Evolutionary conservation across 1,284 basidiomycete genomes (phyloP), one percentile per base, ranked within the genome.

Genomic region (Gomphus bonarii): DNA sequence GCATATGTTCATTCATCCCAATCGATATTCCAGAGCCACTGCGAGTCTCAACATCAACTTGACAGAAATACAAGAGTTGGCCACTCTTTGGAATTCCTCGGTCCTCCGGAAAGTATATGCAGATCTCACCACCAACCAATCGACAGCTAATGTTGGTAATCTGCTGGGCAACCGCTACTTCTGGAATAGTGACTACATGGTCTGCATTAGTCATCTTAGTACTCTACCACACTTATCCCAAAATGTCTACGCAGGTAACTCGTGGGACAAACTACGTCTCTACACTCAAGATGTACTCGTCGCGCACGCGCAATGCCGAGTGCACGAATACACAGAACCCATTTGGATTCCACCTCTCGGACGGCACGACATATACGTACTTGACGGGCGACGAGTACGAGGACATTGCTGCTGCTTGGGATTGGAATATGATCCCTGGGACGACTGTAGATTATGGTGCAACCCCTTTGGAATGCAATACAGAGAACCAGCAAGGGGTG

Each of bases 391-490:
- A 77, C 58, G 84, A 87, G 67, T 87, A 87, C 65, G 78, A 81
- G 65, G 82, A 86, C 63, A 82, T 85, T 22, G 71, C 76, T 8
- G 83, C 78, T 1, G 73, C 78, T 1, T 85, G 83, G 84, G 83
- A 88, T 64, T 88, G 84, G 84, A 78, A 84, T 62, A 69, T 85
- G 14, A 79, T 87, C 46, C 84, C 85, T 3, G 84, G 85, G 1
- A 85, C 71, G 18, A 87, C 84, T 0, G 74, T 76, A 25, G 80
- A 81, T 65, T 85, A 81, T 63, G 73, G 67, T 12, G 76, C 71
- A 5, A 81, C 78, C 7, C 71, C 72, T 3, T 72, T 86, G 5
- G 64, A 63, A 40, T 82, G 81, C 61, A 64, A 55, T 9, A 65
- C 67, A 9, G 72, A 75, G 2, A 60, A 64, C 12, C 68, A 70